Base-by-base conservation (phyloP, 2,329 filamentous ascomycete genomes). In the Xenosphaeropsis pyriputrescens region DNA sequence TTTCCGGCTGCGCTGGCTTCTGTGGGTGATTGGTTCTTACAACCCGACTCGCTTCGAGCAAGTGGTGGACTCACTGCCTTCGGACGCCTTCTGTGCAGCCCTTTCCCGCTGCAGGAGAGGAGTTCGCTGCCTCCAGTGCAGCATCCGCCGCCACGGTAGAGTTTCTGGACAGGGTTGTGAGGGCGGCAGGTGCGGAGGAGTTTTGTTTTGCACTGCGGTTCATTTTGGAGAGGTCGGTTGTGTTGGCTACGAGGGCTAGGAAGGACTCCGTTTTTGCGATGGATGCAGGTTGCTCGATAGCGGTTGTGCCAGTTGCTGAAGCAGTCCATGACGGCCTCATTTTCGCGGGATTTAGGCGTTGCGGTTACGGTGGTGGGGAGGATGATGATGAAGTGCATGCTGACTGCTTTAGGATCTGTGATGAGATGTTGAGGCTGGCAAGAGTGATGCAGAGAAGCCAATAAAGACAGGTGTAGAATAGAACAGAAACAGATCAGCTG, bases 151-250 rank as follows among this genome's bases (percentile, higher is more conserved):
- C 45, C 47, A 61, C 30, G 6, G 42, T 42, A 19, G 46, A 36
- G 48, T 64, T 63, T 42, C 47, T 41, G 38, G 52, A 37, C 38
- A 62, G 45, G 5, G 50, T 45, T 16, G 47, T 41, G 36, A 61
- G 54, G 41, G 47, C 46, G 17, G 51, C 45, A 2, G 51, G 46
- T 4, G 47, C 50, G 4, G 48, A 39, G 14, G 55, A 46, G 57
- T 57, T 47, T 60, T 57, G 39, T 55, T 50, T 50, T 62, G 53
- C 47, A 62, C 51, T 18, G 48, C 48, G 9, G 50, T 57, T 43
- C 34, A 55, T 53, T 34, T 52, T 41, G 35, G 49, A 36, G 4
- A 63, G 52, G 41, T 49, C 45, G 26, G 59, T 61, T 6, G 49
- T 42, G 49, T 63, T 62, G 47, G 45, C 42, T 15, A 57, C 58